These are phyloP conservation scores for Pseudocercospora crystallina DNA, from an alignment of 2,329 filamentous ascomycete genomes.

Conservation along the genomic window DNA sequence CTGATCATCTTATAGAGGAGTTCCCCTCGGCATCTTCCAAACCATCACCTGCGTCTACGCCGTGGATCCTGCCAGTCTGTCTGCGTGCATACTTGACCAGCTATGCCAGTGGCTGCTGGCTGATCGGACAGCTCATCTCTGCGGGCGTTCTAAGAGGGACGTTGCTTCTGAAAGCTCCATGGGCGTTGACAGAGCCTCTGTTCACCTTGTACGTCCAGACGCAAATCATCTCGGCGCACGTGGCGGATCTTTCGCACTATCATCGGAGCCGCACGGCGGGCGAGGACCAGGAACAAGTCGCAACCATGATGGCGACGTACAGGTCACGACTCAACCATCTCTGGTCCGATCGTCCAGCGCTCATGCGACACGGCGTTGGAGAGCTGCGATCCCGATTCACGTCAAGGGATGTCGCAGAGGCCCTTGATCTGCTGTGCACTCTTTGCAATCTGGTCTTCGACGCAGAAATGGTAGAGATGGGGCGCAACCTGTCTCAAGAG, in stretches of 20 bases:
- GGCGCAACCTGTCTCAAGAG: not conserved
- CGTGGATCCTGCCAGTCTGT: slow-evolving; percentile 50
- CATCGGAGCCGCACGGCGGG: not conserved
- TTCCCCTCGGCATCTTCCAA: slow-evolving; percentile 34
- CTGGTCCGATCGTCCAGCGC: not conserved
- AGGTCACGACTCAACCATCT: not conserved
- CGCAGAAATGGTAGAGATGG: slow-evolving; percentile 1
- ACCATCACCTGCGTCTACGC: slow-evolving; percentile 40
- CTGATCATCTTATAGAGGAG: slow-evolving; percentile 46
- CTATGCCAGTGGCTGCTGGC: slow-evolving; percentile 41
- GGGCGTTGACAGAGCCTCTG: no score
- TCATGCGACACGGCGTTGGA: not conserved
- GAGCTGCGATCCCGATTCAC: not conserved
- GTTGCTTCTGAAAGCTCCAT: not conserved
- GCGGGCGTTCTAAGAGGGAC: slow-evolving; percentile 35
- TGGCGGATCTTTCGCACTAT: not conserved
- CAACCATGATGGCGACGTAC: not conserved
- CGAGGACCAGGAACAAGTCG: not conserved
- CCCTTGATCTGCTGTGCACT: not conserved
- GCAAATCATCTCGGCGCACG: slow-evolving; percentile 1
- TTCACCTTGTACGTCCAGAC: not conserved
- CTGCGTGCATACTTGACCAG: slow-evolving; percentile 13
- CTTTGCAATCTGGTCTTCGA: not conserved
- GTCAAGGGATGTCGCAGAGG: slow-evolving; percentile 1
- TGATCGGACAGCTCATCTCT: slow-evolving; percentile 57